Conservation (phyloP, 2,329 filamentous ascomycete genomes). For the Podosphaera fusca region DNA sequence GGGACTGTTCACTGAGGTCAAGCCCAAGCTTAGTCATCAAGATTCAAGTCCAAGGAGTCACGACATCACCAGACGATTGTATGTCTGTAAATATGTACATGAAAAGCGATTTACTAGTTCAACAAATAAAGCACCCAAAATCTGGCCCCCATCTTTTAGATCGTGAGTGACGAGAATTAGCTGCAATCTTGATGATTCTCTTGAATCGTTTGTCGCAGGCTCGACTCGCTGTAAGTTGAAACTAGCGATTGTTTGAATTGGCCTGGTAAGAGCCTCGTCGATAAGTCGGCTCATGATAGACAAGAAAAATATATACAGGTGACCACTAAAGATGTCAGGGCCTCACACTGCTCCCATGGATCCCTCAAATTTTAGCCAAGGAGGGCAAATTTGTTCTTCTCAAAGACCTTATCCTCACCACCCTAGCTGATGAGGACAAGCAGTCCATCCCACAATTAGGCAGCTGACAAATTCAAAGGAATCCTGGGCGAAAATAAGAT, state of each 20-base stretch:
- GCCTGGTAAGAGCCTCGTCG: not conserved
- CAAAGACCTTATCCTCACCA: too few species aligned
- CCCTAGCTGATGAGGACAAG: too few species aligned
- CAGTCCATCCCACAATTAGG: too few species aligned
- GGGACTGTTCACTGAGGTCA: too few species aligned
- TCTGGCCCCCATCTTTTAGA: not conserved
- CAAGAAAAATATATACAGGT: not conserved
- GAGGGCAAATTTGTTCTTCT: too few species aligned
- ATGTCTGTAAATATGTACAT: not conserved
- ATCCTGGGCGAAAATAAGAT: too few species aligned
- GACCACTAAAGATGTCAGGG: not conserved
- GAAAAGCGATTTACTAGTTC: not conserved
- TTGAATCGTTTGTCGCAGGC: not conserved
- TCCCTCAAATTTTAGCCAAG: too few species aligned
- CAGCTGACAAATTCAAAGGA: too few species aligned
- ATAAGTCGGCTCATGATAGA: not conserved
- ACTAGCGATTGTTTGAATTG: not conserved
- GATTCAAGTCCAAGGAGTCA: too few species aligned
- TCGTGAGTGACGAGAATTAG: not conserved
- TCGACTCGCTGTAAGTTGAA: not conserved
- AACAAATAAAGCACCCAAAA: not conserved
- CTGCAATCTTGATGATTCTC: not conserved
- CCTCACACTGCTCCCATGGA: too few species aligned
- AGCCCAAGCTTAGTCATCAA: too few species aligned
- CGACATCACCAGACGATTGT: too few species aligned